These are phyloP conservation scores for Drechslerella coelobrocha DNA, from an alignment of 2,329 filamentous ascomycete genomes.

Conservation along the genomic window DNA sequence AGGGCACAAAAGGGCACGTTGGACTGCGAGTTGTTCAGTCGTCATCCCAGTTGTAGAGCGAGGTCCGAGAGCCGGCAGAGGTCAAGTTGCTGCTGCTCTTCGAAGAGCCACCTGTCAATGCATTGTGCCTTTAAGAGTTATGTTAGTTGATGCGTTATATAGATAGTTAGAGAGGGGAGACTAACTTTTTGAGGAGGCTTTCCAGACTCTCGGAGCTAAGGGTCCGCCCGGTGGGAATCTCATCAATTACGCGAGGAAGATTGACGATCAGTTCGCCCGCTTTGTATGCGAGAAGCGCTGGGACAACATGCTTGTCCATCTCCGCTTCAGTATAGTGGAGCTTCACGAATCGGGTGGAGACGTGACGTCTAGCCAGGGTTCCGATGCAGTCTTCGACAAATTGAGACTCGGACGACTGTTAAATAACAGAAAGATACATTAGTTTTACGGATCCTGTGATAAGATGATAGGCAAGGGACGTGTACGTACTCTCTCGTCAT, in stretches of 20 bases:
- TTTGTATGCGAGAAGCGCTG: slow-evolving; percentile 85
- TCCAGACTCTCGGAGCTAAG: slow-evolving; percentile 65
- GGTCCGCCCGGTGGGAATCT: slow-evolving; percentile 72
- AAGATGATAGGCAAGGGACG: slow-evolving; percentile 10
- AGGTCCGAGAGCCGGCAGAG: slow-evolving; percentile 36
- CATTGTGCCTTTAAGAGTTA: slow-evolving; percentile 33
- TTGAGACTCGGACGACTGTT: slow-evolving; percentile 76
- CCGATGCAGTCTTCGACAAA: slow-evolving; percentile 79
- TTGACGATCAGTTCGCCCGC: slow-evolving; percentile 90
- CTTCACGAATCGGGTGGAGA: slow-evolving; percentile 83
- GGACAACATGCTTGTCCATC: slow-evolving; percentile 86
- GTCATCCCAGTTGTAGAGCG: slow-evolving; percentile 50
- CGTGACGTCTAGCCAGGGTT: slow-evolving; percentile 74
- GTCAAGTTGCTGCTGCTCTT: slow-evolving; percentile 28
- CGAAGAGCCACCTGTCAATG: slow-evolving; percentile 22
- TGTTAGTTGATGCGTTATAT: slow-evolving; percentile 10
- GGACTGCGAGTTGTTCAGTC: slow-evolving; percentile 26
- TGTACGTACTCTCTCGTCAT: slow-evolving; percentile 78
- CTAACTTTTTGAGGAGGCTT: slow-evolving; percentile 65
- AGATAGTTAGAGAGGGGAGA: slow-evolving; percentile 43
- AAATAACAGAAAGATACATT: slow-evolving; percentile 43
- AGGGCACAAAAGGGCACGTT: neutral
- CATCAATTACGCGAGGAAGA: slow-evolving; percentile 82
- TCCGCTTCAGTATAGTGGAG: slow-evolving; percentile 91
- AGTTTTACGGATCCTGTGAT: slow-evolving; percentile 54